Base-by-base conservation (phyloP, 2,329 filamentous ascomycete genomes). In the Fusarium miscanthi region DNA sequence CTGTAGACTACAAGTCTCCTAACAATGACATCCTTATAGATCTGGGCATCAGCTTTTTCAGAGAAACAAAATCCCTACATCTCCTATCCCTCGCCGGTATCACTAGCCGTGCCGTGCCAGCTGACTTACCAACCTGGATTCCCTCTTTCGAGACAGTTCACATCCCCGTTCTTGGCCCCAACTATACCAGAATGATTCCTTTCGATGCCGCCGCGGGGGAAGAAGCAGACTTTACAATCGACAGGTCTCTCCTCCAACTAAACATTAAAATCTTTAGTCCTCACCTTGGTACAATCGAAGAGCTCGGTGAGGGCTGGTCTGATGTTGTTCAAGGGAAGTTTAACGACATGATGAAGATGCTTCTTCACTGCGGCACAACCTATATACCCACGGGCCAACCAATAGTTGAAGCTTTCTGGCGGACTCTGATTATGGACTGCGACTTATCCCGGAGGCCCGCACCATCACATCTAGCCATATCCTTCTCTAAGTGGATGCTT, bases 31-130 rank as follows among this genome's bases (percentile, higher is more conserved):
- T 74, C n/a, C 66, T 77, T 53, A 51, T 66, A 19, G 46, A 59
- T 19, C 53, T 76, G 5, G 64, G 70, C 1, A 21, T 75, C 5
- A 19, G 52, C 19, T 45, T 77, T 37, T 64, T 70, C 13, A 52
- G 45, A 27, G 61, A 75, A 19, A 71, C 75, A 1, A 46, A 63
- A 21, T 76, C 72, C 6, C 68, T 76, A 3, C 63, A 74, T 40
- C 64, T 77, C 14, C 68, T 76, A n/a, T 76, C 74, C 12, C 66
- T 69, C 14, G 64, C 68, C 1, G 74, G 74, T 17, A 46, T 72
- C 17, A 58, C 70, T 13, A 68, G 72, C 35, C 67, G 70, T 14
- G 43, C 49, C 53, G 27, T 48, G 6, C n/a, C 57, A 21, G 58
- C 68, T 40, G 41, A 41, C 31, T 43, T 76, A 11, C 54, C 74